Percentiles rank a stretch among this genome's conserved stretches.
Evolutionary conservation across 257 asterid genomes (phyloP).

Genomic region (Fraxinus pennsylvanica): DNA sequence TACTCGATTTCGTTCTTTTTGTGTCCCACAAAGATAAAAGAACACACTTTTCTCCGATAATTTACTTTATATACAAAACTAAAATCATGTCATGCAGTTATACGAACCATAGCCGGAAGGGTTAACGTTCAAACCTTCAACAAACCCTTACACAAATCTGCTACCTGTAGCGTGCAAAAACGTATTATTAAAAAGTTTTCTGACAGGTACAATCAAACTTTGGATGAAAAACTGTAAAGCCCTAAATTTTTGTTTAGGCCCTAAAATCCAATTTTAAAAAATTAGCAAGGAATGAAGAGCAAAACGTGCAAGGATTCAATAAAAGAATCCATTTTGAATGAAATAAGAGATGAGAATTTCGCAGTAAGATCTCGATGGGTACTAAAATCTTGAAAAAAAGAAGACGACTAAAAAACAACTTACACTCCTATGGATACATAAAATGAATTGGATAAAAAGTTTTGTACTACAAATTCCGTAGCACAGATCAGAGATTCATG

Average conservation of each 20-base stretch:
- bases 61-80: background rate
- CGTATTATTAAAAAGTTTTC: slow-evolving; percentile 4
- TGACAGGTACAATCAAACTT: slow-evolving; percentile 14
- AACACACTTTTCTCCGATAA: background rate
- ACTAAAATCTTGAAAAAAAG: background rate
- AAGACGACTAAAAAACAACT: background rate
- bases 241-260: slow-evolving; percentile 29
- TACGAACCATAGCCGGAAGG: slow-evolving; percentile 13
- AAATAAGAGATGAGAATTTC: background rate
- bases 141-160: slow-evolving; percentile 19
- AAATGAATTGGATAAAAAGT: background rate
- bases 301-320: background rate
- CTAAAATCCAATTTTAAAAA: slow-evolving; percentile 11
- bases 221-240: slow-evolving; percentile 27
- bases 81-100: no score
- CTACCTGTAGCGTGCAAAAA: slow-evolving; percentile 45
- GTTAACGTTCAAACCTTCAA: slow-evolving; percentile 18
- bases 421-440: background rate
- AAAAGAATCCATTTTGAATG: background rate
- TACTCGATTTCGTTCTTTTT: slow-evolving; percentile 8
- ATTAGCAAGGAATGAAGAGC: background rate
- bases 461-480: background rate
- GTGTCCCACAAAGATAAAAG: slow-evolving; percentile 11
- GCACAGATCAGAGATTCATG: background rate
- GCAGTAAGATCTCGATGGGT: background rate